These are phyloP conservation scores for Fraxinus excelsior DNA, from an alignment of 257 asterid genomes.

Conservation along the genomic window DNA sequence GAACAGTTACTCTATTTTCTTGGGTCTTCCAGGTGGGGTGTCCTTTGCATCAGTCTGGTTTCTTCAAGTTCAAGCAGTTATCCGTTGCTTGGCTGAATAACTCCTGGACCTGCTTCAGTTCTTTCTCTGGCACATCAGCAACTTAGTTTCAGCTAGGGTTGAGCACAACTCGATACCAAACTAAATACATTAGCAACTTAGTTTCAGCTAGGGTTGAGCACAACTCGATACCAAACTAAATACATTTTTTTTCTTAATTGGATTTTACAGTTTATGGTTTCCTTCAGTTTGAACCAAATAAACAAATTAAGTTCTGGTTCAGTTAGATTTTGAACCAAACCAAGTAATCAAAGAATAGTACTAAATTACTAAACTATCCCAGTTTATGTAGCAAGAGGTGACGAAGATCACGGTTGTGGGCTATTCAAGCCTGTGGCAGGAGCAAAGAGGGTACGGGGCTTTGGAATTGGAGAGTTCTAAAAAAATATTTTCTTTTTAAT, in stretches of 20 bases:
- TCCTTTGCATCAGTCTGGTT: constrained; percentile 52
- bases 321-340: neutral
- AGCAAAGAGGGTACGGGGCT: neutral
- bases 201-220: neutral
- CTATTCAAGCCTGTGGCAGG: neutral
- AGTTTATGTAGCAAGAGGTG: neutral
- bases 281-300: neutral
- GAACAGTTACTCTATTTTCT: neutral
- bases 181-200: neutral
- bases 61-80: constrained; percentile 85
- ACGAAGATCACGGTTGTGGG: neutral
- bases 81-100: constrained; percentile 75
- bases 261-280: too few species aligned
- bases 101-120: constrained; percentile 83
- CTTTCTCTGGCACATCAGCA: constrained; percentile 51
- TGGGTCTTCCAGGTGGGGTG: neutral
- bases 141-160: neutral
- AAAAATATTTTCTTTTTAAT: neutral
- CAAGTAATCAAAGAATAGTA: neutral
- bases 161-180: neutral
- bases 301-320: neutral
- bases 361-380: neutral
- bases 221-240: neutral
- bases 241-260: neutral
- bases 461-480: neutral